Conservation (phyloP, 2,329 filamentous ascomycete genomes). For the Fusarium praegraminearum region DNA sequence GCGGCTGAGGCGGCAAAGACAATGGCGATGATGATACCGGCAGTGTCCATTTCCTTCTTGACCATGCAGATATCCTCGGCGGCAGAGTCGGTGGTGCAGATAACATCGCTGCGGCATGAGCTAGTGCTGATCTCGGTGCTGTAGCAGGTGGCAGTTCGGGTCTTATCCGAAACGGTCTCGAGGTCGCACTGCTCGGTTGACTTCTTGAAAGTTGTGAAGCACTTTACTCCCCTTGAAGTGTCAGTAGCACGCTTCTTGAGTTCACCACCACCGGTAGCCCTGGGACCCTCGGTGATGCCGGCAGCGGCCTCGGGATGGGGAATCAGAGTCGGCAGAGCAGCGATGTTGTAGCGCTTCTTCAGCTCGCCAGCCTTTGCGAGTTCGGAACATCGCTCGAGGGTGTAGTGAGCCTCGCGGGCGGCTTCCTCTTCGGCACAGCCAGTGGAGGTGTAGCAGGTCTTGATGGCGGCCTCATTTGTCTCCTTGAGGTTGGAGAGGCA, state of each 20-base stretch:
- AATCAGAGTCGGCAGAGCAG: slow-evolving; percentile 36
- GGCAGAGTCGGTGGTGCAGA: slow-evolving; percentile 58
- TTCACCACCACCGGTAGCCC: slow-evolving; percentile 22
- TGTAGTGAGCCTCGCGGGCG: slow-evolving; percentile 46
- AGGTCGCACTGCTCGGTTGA: slow-evolving; percentile 55
- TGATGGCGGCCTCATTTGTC: slow-evolving; percentile 52
- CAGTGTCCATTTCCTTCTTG: slow-evolving; percentile 55
- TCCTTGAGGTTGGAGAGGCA: slow-evolving; percentile 57
- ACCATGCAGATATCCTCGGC: slow-evolving; percentile 59
- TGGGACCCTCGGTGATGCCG: slow-evolving; percentile 30
- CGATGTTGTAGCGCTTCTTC: slow-evolving; percentile 47
- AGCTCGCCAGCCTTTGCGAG: slow-evolving; percentile 46
- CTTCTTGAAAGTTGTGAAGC: slow-evolving; percentile 54
- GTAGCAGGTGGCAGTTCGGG: slow-evolving; percentile 56
- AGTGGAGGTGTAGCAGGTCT: slow-evolving; percentile 53
- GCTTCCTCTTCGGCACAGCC: slow-evolving; percentile 53
- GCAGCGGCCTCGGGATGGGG: slow-evolving; percentile 35
- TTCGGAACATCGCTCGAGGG: slow-evolving; percentile 51
- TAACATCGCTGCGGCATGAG: slow-evolving; percentile 58
- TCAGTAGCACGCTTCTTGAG: slow-evolving; percentile 38
- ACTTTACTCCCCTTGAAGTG: slow-evolving; percentile 46
- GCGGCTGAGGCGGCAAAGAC: slow-evolving; percentile 59
- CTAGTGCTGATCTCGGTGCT: slow-evolving; percentile 51
- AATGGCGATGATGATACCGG: slow-evolving; percentile 62
- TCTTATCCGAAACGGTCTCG: slow-evolving; percentile 53